Percentiles rank a stretch among this genome's conserved stretches.
These are phyloP conservation scores for Acidomyces sp. DNA, from an alignment of 495 filamentous ascomycete species.

Conservation along the genomic window DNA sequence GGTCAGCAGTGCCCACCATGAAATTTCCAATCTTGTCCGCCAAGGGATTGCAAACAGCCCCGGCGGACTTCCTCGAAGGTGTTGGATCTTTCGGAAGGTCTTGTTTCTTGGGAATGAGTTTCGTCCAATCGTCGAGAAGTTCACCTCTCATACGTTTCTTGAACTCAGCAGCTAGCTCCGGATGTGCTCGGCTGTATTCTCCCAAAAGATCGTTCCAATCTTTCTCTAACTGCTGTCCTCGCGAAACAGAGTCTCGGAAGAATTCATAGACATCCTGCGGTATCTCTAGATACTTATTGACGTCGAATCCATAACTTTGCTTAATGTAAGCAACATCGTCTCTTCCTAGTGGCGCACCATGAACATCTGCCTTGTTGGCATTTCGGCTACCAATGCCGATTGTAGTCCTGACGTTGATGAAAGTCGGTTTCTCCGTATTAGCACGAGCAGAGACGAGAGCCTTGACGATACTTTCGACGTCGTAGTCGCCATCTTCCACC, in stretches of 20 bases:
- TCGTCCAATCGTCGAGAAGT: slow-evolving; percentile 33
- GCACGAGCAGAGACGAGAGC: slow-evolving; percentile 36
- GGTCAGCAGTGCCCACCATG: slow-evolving; percentile 48
- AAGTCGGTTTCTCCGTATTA: slow-evolving; percentile 38
- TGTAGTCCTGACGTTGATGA: slow-evolving; percentile 46
- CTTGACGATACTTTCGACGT: slow-evolving; percentile 38
- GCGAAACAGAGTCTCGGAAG: slow-evolving; percentile 30
- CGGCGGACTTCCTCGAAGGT: slow-evolving; percentile 37
- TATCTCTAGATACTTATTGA: slow-evolving; percentile 36
- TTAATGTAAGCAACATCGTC: slow-evolving; percentile 39
- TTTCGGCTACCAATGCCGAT: slow-evolving; percentile 43
- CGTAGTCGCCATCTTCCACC: slow-evolving; percentile 40
- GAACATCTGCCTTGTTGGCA: slow-evolving; percentile 37
- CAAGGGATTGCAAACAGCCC: slow-evolving; percentile 39
- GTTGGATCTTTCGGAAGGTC: slow-evolving; percentile 37
- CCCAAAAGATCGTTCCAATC: slow-evolving; percentile 25
- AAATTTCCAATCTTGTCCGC: slow-evolving; percentile 35
- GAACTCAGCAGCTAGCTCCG: slow-evolving; percentile 38
- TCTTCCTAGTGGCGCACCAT: slow-evolving; percentile 39
- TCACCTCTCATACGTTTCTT: slow-evolving; percentile 34
- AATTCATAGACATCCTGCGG: slow-evolving; percentile 36
- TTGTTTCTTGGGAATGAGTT: slow-evolving; percentile 30
- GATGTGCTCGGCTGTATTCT: slow-evolving; percentile 32
- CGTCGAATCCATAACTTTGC: slow-evolving; percentile 33
- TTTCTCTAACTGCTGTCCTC: slow-evolving; percentile 5